These are phyloP conservation scores for Calocera viscosa DNA, from an alignment of 768 basidiomycete genomes.

Conservation along the genomic window DNA sequence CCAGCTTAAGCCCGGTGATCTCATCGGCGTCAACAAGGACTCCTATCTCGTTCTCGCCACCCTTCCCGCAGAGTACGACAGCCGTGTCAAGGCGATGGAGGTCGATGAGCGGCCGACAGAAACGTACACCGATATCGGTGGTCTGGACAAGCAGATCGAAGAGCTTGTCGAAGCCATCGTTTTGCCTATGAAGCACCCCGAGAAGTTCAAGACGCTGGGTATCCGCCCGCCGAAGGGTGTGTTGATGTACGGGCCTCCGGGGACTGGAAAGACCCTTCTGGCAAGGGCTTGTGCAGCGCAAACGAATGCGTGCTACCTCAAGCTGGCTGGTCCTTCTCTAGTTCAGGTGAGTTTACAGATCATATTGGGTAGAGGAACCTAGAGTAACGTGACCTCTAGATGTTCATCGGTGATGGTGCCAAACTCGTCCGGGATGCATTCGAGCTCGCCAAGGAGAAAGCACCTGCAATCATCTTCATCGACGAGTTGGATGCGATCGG, in stretches of 20 bases:
- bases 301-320: constrained; percentile 95
- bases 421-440: constrained; percentile 98
- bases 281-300: constrained; percentile 97
- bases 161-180: constrained; percentile 97
- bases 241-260: constrained; percentile 96
- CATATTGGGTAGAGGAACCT: neutral
- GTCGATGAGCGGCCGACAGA: constrained; percentile 97
- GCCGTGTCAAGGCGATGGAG: constrained; percentile 98
- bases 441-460: constrained; percentile 94
- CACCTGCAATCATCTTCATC: constrained; percentile 98
- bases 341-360: constrained; percentile 44
- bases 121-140: constrained; percentile 94
- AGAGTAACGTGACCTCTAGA: constrained; percentile 27
- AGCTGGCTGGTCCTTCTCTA: constrained; percentile 91
- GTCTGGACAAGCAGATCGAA: constrained; percentile 98
- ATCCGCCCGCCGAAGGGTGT: constrained; percentile 97
- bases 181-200: constrained; percentile 94
- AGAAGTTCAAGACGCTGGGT: constrained; percentile 96
- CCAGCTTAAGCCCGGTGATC: constrained; percentile 76
- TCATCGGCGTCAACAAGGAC: constrained; percentile 99
- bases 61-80: constrained; percentile 93
- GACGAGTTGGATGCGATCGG: constrained; percentile 98
- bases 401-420: constrained; percentile 99
- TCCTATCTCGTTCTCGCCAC: constrained; percentile 94
- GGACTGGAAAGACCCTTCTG: constrained; percentile 94